phyloP scores from a whole-genome alignment of 192 early-diverging fungal species.

The Martensiomyces pterosporus region DNA sequence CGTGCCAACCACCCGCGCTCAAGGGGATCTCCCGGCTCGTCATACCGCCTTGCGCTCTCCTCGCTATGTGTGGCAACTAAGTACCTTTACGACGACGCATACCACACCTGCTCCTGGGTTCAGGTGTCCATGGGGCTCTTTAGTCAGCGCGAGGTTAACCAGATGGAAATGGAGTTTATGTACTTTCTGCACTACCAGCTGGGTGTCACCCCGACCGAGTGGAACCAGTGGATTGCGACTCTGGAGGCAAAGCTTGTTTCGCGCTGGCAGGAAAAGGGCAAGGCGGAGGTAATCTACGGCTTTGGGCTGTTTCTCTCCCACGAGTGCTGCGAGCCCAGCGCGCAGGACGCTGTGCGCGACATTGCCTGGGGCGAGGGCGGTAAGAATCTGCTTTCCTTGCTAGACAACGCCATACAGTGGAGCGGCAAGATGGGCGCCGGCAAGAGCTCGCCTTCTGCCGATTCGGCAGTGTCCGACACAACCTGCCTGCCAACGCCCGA shows the following conservation, averaged over 20 bases:
- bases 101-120: constrained; percentile 66
- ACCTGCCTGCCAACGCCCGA: constrained; percentile 48
- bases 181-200: constrained; percentile 53
- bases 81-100: constrained; percentile 65
- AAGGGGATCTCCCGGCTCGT: constrained; percentile 53
- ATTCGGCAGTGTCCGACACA: constrained; percentile 41
- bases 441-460: constrained; percentile 46
- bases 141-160: constrained; percentile 56
- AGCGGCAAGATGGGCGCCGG: constrained; percentile 8
- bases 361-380: constrained; percentile 52
- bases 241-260: constrained; percentile 53
- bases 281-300: constrained; percentile 43
- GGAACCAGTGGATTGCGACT: constrained; percentile 53
- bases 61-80: constrained; percentile 66
- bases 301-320: constrained; percentile 49
- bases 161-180: constrained; percentile 65
- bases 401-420: constrained; percentile 41
- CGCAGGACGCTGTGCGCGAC: constrained; percentile 47
- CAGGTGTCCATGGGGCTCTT: constrained; percentile 57
- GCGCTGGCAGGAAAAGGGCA: constrained; percentile 48
- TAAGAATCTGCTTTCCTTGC: constrained; percentile 34
- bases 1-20: constrained; percentile 53
- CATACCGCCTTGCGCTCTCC: constrained; percentile 62
- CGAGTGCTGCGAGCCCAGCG: constrained; percentile 45
- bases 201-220: constrained; percentile 50